Evolutionary conservation across 1,284 basidiomycete genomes (phyloP).

Genomic region (Puccinia polysora): DNA sequence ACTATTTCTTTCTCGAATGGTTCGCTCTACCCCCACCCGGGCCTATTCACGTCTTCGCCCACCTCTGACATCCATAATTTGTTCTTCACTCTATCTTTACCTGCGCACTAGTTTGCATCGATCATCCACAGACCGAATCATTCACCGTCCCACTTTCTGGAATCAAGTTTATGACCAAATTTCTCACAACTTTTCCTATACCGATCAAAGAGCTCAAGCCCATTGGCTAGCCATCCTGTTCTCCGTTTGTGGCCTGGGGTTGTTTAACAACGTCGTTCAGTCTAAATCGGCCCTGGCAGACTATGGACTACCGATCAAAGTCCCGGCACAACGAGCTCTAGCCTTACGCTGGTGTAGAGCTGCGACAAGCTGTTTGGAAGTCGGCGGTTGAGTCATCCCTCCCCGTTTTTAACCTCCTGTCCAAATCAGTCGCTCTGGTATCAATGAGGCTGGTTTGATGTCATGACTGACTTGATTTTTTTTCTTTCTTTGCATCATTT

Average conservation of each 20-base stretch:
- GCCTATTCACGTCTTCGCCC: no score
- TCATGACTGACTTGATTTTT: neutral
- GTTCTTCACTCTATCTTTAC: no score
- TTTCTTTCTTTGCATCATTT: neutral
- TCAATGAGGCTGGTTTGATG: neutral
- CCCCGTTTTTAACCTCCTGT: no score
- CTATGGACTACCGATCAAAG: constrained; percentile 2
- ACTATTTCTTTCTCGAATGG: neutral
- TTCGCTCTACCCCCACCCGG: neutral
- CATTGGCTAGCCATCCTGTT: constrained; percentile 42
- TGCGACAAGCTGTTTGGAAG: constrained; percentile 28
- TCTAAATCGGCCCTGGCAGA: neutral
- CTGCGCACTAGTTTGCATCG: no score
- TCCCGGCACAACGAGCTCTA: constrained; percentile 12
- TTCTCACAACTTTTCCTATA: constrained; percentile 10
- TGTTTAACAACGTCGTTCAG: constrained; percentile 24
- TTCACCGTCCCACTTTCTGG: constrained; percentile 16
- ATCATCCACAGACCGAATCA: constrained; percentile 14
- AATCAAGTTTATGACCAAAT: constrained; percentile 21
- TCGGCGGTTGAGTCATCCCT: constrained; percentile 8
- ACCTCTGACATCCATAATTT: no score
- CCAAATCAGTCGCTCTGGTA: neutral
- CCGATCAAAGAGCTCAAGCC: neutral
- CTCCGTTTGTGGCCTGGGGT: constrained; percentile 33
- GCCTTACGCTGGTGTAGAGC: constrained; percentile 26